Evolutionary conservation across 495 filamentous ascomycete species (phyloP), one percentile per base, ranked within the genome.

Genomic region (Polyplosphaeria fusca): DNA sequence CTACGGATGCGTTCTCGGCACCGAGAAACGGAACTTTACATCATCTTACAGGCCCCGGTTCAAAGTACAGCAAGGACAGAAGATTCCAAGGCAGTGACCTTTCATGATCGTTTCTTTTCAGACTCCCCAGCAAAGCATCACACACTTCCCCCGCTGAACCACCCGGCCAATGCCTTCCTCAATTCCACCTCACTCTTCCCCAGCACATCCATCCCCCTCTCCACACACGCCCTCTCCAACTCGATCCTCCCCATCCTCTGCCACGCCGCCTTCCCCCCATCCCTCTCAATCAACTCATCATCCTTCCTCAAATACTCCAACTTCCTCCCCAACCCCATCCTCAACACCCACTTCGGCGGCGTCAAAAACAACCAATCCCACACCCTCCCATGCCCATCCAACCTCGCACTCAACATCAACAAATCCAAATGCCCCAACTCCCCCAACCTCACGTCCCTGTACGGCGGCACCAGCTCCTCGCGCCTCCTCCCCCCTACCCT

Each of bases 271-370:
- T n/a, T n/a, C 81, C 39, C 79, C 2, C 79, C 80, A 60, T 74
- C 70, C 22, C 65, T 67, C 50, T 65, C 51, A 46, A 87, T 81
- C 65, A 86, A 68, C 25, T 32, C 43, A 72, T 88, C 85, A 74
- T 87, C 85, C 47, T 76, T 52, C 9, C 66, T 68, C 64, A 87
- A 55, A 63, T 85, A 85, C 43, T 75, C 66, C 28, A 79, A 55
- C 62, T 74, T 67, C 51, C 67, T 67, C 30, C 47, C 50, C 46
- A 86, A 59, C 1, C 73, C 68, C 45, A 71, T 63, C 20, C 74
- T 66, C 60, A 80, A 60, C 7, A 76, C 46, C 23, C 40, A 63
- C 7, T 59, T 56, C 16, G 75, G 68, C n/a, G 67, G 70, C 50
- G 64, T 35, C 47, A 68, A 68, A 67, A 72, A 52, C 38, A 75